Evolutionary conservation across 441 rosid species (phyloP), one percentile per base, ranked within the genome.

Genomic region (Mallotus japonicus): DNA sequence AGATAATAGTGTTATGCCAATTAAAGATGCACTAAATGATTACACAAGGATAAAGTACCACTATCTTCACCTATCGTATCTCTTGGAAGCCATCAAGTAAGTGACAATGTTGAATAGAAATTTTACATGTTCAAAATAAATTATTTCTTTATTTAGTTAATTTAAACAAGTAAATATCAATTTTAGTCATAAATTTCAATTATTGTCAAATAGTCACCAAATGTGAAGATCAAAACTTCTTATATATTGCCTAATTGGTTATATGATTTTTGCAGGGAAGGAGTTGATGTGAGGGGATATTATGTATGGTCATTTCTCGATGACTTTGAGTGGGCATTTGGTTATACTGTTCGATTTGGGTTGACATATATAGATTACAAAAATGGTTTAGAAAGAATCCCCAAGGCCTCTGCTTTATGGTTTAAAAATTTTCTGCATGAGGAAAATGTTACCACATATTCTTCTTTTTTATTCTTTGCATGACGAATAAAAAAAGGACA

Each of bases 31-130:
- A 15, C 80, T 87, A 10, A 70, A 69, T 11, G 89, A 86, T 55
- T 28, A 60, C 4, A 4, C 34, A 68, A 80, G 80, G 66, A 80
- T 86, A 5, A 70, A 46, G 37, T 84, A 62, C 69, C 77, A 76
- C 71, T 66, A 51, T 55, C 80, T 63, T 44, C 91, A 85, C 69
- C 76, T 85, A 5, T 81, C 84, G 40, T 71, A 66, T 65, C 80
- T 83, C 15, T 32, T 78, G 8, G 40, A 78, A 70, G 82, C 85
- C n/a, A 78, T 87, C 49, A 66, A 75, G 89, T 85, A 8, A 76
- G 84, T 69, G 12, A 11, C 3, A 49, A 10, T 49, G 12, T 11
- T 14, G 14, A 3, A 49, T 11, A 10, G 0, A 49, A 42, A 42
- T 42, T 8, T 22, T 3, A 22, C 3, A 11, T 58, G 12, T 19